Percentiles rank a stretch among this genome's conserved stretches.
Conservation (phyloP, 2,329 filamentous ascomycete species). For the Alternaria panax region DNA sequence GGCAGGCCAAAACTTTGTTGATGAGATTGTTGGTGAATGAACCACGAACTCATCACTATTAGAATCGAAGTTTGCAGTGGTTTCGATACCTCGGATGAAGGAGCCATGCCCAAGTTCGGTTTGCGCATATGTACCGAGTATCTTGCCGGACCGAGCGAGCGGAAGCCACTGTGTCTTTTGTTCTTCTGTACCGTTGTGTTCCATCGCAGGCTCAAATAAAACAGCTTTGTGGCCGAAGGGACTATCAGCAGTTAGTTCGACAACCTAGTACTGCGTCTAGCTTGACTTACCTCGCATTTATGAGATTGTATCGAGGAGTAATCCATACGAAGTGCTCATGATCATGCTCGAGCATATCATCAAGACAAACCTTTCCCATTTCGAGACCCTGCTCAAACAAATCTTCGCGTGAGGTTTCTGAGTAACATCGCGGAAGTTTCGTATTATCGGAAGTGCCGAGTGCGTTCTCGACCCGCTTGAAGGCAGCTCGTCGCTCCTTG, state of each 20-base stretch:
- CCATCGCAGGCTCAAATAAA: slow-evolving; percentile 48
- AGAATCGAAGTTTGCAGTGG: slow-evolving; percentile 55
- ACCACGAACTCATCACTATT: slow-evolving; percentile 55
- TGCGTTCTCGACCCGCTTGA: slow-evolving; percentile 23
- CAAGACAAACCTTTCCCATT: slow-evolving; percentile 29
- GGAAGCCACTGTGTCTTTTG: slow-evolving; percentile 55
- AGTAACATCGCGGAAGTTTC: slow-evolving; percentile 35
- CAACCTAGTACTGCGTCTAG: too few species aligned
- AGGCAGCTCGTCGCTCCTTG: slow-evolving; percentile 22
- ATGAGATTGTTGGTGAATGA: slow-evolving; percentile 56
- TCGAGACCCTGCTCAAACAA: slow-evolving; percentile 32
- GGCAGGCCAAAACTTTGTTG: slow-evolving; percentile 31
- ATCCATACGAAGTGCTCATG: slow-evolving; percentile 32
- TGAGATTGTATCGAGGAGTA: slow-evolving; percentile 22
- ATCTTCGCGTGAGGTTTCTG: slow-evolving; percentile 31
- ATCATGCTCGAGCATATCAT: slow-evolving; percentile 26
- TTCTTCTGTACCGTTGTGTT: slow-evolving; percentile 43
- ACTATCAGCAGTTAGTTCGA: slow-evolving; percentile 4
- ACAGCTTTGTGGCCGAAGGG: slow-evolving; percentile 24
- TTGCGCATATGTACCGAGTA: slow-evolving; percentile 54
- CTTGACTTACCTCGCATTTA: slow-evolving; percentile 18
- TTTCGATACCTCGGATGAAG: slow-evolving; percentile 59
- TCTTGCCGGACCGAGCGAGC: slow-evolving; percentile 50
- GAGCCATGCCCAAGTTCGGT: slow-evolving; percentile 61
- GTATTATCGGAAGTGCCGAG: slow-evolving; percentile 23